Conservation (phyloP, 306 rosid genomes). For the Prunus persica region DNA sequence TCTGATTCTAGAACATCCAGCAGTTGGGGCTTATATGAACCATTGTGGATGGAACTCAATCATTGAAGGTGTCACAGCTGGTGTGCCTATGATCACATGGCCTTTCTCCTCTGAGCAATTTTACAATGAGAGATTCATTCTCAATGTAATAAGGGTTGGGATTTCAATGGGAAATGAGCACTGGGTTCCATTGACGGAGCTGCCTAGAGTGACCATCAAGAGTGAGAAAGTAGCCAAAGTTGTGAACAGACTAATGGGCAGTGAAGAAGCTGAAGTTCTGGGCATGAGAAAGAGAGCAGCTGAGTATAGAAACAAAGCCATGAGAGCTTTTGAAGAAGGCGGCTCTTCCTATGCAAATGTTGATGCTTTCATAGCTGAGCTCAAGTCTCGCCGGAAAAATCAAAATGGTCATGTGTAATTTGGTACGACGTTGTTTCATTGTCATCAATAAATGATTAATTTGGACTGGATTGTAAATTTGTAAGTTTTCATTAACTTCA, state of each 20-base stretch:
- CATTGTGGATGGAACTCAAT: constrained; percentile 37
- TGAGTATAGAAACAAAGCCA: constrained; percentile 8
- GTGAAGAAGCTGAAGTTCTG: background rate
- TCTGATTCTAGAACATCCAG: constrained; percentile 22
- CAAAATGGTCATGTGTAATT: background rate
- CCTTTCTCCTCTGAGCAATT: constrained; percentile 30
- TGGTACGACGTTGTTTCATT: background rate
- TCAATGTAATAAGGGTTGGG: constrained; percentile 15
- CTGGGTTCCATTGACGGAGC: constrained; percentile 20
- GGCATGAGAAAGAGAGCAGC: constrained; percentile 15
- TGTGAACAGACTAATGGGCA: constrained; percentile 21
- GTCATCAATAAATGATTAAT: background rate
- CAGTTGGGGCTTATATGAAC: constrained; percentile 30
- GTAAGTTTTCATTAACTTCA: background rate
- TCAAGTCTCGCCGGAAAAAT: constrained; percentile 12
- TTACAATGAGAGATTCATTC: constrained; percentile 24
- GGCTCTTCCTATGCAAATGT: constrained; percentile 24
- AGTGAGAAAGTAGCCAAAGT: constrained; percentile 17
- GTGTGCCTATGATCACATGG: constrained; percentile 32
- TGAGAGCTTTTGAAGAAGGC: constrained; percentile 12
- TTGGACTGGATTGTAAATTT: background rate
- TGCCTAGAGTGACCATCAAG: constrained; percentile 8
- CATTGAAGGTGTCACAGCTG: constrained; percentile 24
- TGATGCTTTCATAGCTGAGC: constrained; percentile 11
- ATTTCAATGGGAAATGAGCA: constrained; percentile 22